phyloP scores from a whole-genome alignment of 371 early-diverging fungal species.

The Mortierella sp. region DNA sequence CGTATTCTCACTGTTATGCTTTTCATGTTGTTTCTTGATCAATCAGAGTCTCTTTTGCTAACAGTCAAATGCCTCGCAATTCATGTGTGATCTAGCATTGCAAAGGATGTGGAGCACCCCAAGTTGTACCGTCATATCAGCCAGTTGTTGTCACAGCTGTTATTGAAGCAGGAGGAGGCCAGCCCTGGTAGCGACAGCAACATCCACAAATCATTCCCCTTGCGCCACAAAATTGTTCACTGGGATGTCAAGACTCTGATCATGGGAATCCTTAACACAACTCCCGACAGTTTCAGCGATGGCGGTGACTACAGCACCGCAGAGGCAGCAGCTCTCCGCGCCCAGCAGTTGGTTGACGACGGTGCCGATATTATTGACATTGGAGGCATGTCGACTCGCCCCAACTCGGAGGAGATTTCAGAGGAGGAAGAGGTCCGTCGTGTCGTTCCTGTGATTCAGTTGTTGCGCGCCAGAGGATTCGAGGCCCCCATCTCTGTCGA shows the following conservation, averaged over 20 bases:
- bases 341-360: slow-evolving; percentile 77
- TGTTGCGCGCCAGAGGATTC: slow-evolving; percentile 76
- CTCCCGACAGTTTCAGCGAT: slow-evolving; percentile 98
- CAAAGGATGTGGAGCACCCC: slow-evolving; percentile 91
- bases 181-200: slow-evolving; percentile 34
- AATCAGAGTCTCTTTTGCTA: neutral
- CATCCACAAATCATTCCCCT: slow-evolving; percentile 66
- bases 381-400: slow-evolving; percentile 97
- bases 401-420: slow-evolving; percentile 83
- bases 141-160: slow-evolving; percentile 82
- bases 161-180: slow-evolving; percentile 61
- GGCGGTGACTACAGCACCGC: slow-evolving; percentile 82
- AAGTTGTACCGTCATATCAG: slow-evolving; percentile 83
- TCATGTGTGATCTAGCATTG: slow-evolving; percentile 69
- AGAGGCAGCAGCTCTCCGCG: slow-evolving; percentile 79
- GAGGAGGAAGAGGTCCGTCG: slow-evolving; percentile 86
- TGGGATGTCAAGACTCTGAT: slow-evolving; percentile 81
- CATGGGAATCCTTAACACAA: slow-evolving; percentile 98
- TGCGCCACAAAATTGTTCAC: slow-evolving; percentile 58
- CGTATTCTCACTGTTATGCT: neutral
- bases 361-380: slow-evolving; percentile 97
- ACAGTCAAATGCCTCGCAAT: neutral
- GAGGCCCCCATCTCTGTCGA: slow-evolving; percentile 91
- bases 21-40: slow-evolving; percentile 1
- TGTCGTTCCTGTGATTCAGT: slow-evolving; percentile 90